Percentiles rank a stretch among this genome's conserved stretches.
phyloP scores from a whole-genome alignment of 2,329 filamentous ascomycete genomes.

The Fusarium newnesense region DNA sequence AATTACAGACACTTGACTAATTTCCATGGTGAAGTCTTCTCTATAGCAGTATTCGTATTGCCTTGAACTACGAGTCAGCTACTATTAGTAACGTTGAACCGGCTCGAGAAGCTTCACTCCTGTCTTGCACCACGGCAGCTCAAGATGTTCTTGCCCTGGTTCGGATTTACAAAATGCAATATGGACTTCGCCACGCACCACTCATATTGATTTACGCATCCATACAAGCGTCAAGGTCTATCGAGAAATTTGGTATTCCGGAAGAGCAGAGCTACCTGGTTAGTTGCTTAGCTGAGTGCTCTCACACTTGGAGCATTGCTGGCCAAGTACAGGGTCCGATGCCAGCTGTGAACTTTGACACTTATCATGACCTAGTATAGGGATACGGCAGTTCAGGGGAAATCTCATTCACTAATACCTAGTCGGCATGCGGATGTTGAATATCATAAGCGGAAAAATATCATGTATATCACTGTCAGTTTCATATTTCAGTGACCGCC shows the following conservation, averaged over 20 bases:
- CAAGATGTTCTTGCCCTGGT: not conserved
- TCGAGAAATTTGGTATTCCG: not conserved
- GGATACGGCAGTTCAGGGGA: too few relatives aligned
- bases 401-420: too few relatives aligned
- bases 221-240: not conserved
- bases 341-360: not conserved
- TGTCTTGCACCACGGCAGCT: not conserved
- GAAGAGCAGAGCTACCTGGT: constrained; percentile 4
- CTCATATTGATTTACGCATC: constrained; percentile 3
- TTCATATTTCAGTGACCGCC: too few relatives aligned
- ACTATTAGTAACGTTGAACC: not conserved
- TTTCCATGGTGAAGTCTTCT: not conserved
- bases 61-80: not conserved
- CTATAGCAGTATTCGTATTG: not conserved
- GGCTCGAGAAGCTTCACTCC: not conserved
- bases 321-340: not conserved
- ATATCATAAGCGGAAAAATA: too few relatives aligned
- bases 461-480: not conserved
- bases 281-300: not conserved
- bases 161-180: not conserved
- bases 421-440: too few relatives aligned
- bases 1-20: not conserved
- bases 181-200: not conserved
- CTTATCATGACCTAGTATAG: not conserved
- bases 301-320: constrained; percentile 3